Evolutionary conservation across 2,329 filamentous ascomycete genomes (phyloP), one percentile per base, ranked within the genome.

Genomic region (Aspergillus alliaceus): DNA sequence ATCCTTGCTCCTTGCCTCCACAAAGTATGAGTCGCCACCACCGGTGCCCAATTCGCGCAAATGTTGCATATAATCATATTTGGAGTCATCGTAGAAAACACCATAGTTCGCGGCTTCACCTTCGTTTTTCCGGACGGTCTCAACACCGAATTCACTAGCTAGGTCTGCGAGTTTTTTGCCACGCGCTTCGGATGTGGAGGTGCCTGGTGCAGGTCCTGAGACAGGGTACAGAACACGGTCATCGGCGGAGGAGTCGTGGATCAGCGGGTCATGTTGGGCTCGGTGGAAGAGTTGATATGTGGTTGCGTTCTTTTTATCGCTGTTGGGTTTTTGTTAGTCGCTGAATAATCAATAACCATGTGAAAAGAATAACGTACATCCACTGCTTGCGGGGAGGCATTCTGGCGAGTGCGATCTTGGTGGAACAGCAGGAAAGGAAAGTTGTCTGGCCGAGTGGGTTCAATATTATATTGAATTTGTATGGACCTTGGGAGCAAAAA

Each of bases 61-160:
- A 76, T 99, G 95, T 76, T 99, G 95, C 95, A 99, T 99, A 79
- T 99, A 99, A 76, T 99, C 95, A 77, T 99, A 99, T 70, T 91
- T 85, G 63, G 90, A 89, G 77, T 99, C 95, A 76, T 99, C 96
- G 75, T 84, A 99, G 81, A 90, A 99, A 63, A 99, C 86, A 62
- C 95, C 95, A 76, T 97, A 86, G 73, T 90, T 90, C 64, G 96
- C 95, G 8, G 96, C 95, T 78, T 99, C 93, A 67, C 96, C 96
- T 76, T 99, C 95, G 74, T 99, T 98, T 56, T 86, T 84, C 65
- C 93, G 87, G 63, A 96, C 86, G 59, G 77, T 78, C 40, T 81
- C 80, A 32, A 84, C 80, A 1, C 90, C 90, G 50, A 97, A 87
- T 71, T 88, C 85, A 49, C 78, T 73, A 61, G 96, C 90, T 3